Evolutionary conservation across 208 protist genomes (phyloP).

Genomic region (Trypanosoma platydactyli): DNA sequence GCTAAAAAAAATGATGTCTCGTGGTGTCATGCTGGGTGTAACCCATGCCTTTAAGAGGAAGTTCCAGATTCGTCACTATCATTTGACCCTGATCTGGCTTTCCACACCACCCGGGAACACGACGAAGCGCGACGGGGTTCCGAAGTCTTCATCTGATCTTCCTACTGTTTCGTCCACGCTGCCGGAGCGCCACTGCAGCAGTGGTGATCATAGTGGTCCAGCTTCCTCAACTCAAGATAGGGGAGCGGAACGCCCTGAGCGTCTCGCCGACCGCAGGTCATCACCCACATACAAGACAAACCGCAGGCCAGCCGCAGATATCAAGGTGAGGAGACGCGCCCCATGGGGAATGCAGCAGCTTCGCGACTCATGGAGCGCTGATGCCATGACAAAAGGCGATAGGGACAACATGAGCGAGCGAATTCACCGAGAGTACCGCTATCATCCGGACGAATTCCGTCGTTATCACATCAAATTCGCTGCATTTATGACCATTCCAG

Average conservation of each 20-base stretch:
- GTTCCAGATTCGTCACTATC: neutral
- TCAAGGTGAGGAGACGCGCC: slow-evolving; percentile 59
- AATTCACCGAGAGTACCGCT: slow-evolving; percentile 84
- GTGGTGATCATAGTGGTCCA: neutral
- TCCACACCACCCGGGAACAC: slow-evolving; percentile 1
- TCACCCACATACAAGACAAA: slow-evolving; percentile 24
- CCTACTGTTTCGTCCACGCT: neutral
- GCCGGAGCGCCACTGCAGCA: neutral
- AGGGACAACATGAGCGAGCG: slow-evolving; percentile 77
- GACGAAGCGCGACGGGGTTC: neutral
- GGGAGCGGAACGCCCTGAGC: neutral
- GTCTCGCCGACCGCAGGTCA: neutral
- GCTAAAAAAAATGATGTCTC: neutral
- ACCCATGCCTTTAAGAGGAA: neutral
- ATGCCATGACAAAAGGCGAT: slow-evolving; percentile 78
- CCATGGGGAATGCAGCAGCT: slow-evolving; percentile 85
- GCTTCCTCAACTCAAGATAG: neutral
- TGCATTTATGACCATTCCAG: slow-evolving; percentile 49
- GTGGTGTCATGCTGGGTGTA: slow-evolving; percentile 9
- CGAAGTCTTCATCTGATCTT: neutral
- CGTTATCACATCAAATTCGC: slow-evolving; percentile 58
- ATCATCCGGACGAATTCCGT: slow-evolving; percentile 77
- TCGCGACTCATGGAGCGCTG: slow-evolving; percentile 80
- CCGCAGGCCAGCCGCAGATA: slow-evolving; percentile 5
- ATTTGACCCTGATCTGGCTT: neutral